Evolutionary conservation across 495 filamentous ascomycete species (phyloP).

Genomic region (Oleoguttula mirabilis): DNA sequence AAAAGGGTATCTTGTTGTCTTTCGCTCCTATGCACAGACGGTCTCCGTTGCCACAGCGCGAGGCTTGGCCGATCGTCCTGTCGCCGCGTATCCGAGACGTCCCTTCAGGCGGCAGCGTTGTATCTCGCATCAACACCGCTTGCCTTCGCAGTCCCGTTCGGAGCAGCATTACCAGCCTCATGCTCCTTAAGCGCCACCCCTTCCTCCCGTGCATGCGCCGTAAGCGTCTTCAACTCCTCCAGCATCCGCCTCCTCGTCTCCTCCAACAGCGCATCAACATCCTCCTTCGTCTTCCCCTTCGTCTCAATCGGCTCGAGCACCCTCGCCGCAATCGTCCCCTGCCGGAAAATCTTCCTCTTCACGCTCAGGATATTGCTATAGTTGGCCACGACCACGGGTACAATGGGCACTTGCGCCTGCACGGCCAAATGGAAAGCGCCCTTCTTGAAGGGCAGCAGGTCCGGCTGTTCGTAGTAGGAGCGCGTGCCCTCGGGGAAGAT

Average conservation of each 20-base stretch:
- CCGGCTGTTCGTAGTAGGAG: conserved; percentile 71
- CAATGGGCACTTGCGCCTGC: conserved; percentile 83
- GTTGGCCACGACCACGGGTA: conserved; percentile 77
- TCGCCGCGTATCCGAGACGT: too few relatives aligned
- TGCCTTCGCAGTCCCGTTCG: conserved; percentile 7
- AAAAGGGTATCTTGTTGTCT: too few relatives aligned
- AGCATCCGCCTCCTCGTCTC: conserved; percentile 70
- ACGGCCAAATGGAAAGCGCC: conserved; percentile 94
- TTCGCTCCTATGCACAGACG: too few relatives aligned
- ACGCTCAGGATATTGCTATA: conserved; percentile 74
- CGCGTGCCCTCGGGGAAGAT: conserved; percentile 80
- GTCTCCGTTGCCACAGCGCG: too few relatives aligned
- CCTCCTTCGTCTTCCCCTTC: conserved; percentile 57
- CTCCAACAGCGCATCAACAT: conserved; percentile 69
- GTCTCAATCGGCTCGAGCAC: conserved; percentile 81
- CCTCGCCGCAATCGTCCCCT: conserved; percentile 62
- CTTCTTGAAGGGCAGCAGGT: conserved; percentile 88
- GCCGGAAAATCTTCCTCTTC: conserved; percentile 53
- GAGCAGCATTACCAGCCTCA: conserved; percentile 1
- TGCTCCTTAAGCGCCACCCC: conserved; percentile 15
- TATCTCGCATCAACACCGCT: conserved; percentile 9
- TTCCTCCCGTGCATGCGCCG: conserved; percentile 24
- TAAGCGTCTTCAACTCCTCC: conserved; percentile 53
- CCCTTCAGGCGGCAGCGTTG: conserved; percentile 12
- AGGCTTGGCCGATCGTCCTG: too few relatives aligned